Percentiles rank a stretch among this genome's conserved stretches.
Conservation (phyloP, 768 basidiomycete species). For the Hypholoma fasciculare region DNA sequence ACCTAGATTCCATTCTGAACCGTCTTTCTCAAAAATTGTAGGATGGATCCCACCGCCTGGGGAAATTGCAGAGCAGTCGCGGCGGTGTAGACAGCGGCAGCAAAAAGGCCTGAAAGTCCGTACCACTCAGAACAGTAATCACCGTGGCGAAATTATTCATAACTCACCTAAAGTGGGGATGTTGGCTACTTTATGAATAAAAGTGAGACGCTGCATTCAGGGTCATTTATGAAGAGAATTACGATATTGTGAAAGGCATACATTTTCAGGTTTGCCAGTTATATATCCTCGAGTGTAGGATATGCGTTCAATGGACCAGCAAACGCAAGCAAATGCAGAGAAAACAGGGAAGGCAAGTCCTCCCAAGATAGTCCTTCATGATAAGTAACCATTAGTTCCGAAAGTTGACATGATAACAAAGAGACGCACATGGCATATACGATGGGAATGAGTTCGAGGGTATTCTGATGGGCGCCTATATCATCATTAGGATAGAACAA, state of each 20-base stretch:
- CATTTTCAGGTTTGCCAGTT: constrained; percentile 9
- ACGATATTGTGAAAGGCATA: constrained; percentile 10
- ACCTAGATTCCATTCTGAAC: too few relatives aligned
- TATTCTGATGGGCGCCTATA: constrained; percentile 1
- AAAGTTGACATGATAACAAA: not conserved
- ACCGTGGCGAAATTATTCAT: too few relatives aligned
- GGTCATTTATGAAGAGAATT: not conserved
- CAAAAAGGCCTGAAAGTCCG: too few relatives aligned
- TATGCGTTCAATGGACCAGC: not conserved
- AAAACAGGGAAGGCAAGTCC: constrained; percentile 2
- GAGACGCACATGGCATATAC: not conserved
- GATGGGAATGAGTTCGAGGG: not conserved
- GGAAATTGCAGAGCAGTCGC: too few relatives aligned
- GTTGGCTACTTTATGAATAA: not conserved
- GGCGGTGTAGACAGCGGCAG: too few relatives aligned
- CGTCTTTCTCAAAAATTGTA: too few relatives aligned
- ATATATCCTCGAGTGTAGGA: constrained; percentile 1
- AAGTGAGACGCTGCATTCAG: not conserved
- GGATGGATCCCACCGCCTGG: too few relatives aligned
- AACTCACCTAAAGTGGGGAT: too few relatives aligned
- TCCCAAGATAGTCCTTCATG: not conserved
- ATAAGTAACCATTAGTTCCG: not conserved
- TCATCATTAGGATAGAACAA: not conserved
- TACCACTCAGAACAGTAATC: too few relatives aligned
- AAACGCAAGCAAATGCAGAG: not conserved